Evolutionary conservation across 306 rosid genomes (phyloP), one percentile per base, ranked within the genome.

Genomic region (Datisca glomerata): DNA sequence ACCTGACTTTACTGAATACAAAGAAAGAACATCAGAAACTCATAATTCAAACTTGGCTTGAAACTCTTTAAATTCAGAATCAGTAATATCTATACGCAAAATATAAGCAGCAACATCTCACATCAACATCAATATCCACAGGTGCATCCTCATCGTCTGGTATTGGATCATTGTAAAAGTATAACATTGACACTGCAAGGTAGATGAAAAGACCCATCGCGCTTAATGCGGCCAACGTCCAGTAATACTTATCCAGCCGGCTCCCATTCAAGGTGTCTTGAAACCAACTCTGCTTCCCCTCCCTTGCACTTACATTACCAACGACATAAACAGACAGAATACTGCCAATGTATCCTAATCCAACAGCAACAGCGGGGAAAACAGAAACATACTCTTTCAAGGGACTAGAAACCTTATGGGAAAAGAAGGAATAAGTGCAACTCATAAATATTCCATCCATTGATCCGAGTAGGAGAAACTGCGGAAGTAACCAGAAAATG

Each of bases 401-500:
- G 49, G 50, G 46, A 12, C 24, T 4, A 4, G 12, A 11, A 51
- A 59, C 10, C 12, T 37, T 34, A 16, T n/a, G n/a, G n/a, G n/a
- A n/a, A n/a, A n/a, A n/a, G n/a, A n/a, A n/a, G n/a, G n/a, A n/a
- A n/a, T n/a, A n/a, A n/a, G n/a, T n/a, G n/a, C n/a, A n/a, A n/a
- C n/a, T n/a, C n/a, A n/a, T n/a, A n/a, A 42, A 18, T 14, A 19
- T 24, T 24, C 41, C 31, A 44, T 21, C 39, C 34, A 51, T 23
- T 57, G 36, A 28, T 45, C 32, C 64, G 4, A 69, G 58, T 9
- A 63, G 43, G 16, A 57, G 12, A 47, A 42, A 69, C 21, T 63
- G 66, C 3, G 67, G 75, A 24, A 69, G 35, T 18, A 70, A 11
- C 63, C 59, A 59, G 12, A 59, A 60, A 43, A 64, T 21, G 29